phyloP scores from a whole-genome alignment of 2,329 filamentous ascomycete species.

The Penicillium hesseltinei region DNA sequence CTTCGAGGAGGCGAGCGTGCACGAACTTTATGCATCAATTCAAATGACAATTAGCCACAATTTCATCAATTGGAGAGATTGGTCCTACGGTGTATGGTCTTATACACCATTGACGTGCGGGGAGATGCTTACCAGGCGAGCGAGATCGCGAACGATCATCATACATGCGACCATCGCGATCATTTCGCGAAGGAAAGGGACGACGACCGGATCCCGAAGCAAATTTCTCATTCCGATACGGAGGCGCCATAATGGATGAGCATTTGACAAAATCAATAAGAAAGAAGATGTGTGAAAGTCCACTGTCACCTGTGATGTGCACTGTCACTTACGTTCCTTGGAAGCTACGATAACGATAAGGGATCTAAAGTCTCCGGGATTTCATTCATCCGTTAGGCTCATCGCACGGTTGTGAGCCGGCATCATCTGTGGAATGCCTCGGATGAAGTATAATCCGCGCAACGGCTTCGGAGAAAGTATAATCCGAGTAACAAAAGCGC shows the following conservation, averaged over 20 bases:
- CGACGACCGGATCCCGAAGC: constrained; percentile 23
- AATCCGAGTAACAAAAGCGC: too few species aligned
- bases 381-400: too few species aligned
- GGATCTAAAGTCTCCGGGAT: too few species aligned
- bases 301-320: too few species aligned
- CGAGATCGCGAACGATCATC: constrained; percentile 46
- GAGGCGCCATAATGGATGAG: constrained; percentile 17
- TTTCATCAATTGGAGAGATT: constrained; percentile 20
- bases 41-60: constrained; percentile 32
- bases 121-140: constrained; percentile 46
- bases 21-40: constrained; percentile 36
- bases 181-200: constrained; percentile 31
- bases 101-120: constrained; percentile 41
- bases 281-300: neutral
- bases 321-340: too few species aligned
- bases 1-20: constrained; percentile 37
- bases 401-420: too few species aligned
- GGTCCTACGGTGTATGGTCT: constrained; percentile 22
- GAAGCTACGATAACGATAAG: too few species aligned
- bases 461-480: too few species aligned
- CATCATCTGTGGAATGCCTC: too few species aligned
- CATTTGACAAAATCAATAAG: neutral
- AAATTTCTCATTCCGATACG: constrained; percentile 30
- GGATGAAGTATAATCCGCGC: too few species aligned
- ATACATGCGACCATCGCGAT: constrained; percentile 47